Percentiles rank a stretch among this genome's conserved stretches.
Evolutionary conservation across 441 rosid genomes (phyloP).

Genomic region (Raphanus hybrid): DNA sequence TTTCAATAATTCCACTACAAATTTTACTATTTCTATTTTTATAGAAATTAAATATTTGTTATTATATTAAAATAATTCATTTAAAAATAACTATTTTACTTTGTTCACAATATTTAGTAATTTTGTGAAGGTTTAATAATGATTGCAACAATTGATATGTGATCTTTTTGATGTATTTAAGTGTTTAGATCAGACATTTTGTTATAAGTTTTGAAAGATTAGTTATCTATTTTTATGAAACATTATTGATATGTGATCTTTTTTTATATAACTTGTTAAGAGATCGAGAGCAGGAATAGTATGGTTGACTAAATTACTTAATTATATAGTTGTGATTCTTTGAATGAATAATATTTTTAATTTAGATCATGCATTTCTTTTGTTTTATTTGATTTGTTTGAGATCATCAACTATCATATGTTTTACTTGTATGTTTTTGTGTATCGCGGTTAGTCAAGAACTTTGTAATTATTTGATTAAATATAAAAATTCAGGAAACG

Average conservation of each 20-base stretch:
- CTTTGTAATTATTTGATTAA: neutral
- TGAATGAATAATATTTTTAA: neutral
- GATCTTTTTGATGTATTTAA: neutral
- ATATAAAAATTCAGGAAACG: neutral
- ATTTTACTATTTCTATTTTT: too few species aligned
- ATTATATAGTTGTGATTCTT: neutral
- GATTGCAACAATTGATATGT: too few species aligned
- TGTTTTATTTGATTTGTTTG: neutral
- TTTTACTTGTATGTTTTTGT: too few species aligned
- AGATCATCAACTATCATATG: neutral
- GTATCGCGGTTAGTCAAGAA: neutral
- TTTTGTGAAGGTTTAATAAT: too few species aligned
- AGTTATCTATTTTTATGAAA: too few species aligned
- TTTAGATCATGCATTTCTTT: neutral
- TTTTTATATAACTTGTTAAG: too few species aligned
- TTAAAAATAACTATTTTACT: too few species aligned
- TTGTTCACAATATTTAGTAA: too few species aligned
- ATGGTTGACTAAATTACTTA: neutral
- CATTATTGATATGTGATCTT: too few species aligned
- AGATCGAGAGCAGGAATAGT: neutral
- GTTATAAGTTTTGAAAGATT: neutral
- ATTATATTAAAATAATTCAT: too few species aligned
- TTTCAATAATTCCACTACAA: too few species aligned
- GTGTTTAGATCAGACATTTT: neutral
- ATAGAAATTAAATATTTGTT: too few species aligned